Conservation (phyloP, 352 stramenopile genomes). For the Elongisporangium prolatum region DNA sequence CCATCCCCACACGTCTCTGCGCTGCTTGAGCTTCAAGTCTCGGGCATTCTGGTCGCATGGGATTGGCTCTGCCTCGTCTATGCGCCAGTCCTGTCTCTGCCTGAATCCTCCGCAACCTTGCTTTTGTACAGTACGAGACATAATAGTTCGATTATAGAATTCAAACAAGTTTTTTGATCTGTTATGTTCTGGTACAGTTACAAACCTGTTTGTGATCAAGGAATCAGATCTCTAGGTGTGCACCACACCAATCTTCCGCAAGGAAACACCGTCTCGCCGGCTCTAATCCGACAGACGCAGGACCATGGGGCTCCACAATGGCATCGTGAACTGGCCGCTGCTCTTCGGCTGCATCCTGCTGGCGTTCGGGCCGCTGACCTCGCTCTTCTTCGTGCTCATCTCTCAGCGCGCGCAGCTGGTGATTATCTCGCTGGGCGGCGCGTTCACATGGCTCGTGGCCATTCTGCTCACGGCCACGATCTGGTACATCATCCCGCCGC, state of each 20-base stretch:
- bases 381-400: conserved; percentile 79
- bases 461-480: conserved; percentile 73
- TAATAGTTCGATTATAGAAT: background rate
- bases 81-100: background rate
- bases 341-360: conserved; percentile 81
- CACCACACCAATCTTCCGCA: background rate
- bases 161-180: too few species aligned
- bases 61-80: background rate
- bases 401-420: conserved; percentile 79
- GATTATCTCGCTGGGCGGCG: conserved; percentile 74
- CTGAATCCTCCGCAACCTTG: background rate
- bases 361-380: conserved; percentile 63
- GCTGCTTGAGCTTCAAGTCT: background rate
- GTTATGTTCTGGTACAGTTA: too few species aligned
- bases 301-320: conserved; percentile 64
- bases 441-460: conserved; percentile 79
- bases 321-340: conserved; percentile 78
- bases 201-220: too few species aligned
- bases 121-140: background rate
- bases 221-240: background rate
- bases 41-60: background rate
- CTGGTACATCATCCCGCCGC: conserved; percentile 69
- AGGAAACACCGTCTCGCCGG: background rate
- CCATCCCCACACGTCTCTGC: background rate
- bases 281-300: background rate